Evolutionary conservation across 495 filamentous ascomycete species (phyloP), one percentile per base, ranked within the genome.

Genomic region (Penicillium cinerascens): DNA sequence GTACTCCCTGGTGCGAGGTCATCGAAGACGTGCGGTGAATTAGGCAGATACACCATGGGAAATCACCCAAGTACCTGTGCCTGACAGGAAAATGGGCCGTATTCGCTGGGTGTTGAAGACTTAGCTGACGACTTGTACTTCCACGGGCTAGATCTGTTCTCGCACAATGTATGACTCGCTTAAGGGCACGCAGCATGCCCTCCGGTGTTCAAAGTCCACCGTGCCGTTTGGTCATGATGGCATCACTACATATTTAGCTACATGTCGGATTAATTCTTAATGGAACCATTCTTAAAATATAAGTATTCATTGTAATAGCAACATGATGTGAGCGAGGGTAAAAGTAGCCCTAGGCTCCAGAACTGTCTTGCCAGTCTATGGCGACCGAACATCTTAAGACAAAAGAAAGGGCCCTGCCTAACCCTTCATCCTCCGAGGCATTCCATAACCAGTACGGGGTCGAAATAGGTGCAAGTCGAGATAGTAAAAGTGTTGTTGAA

Each of bases 321-420:
- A 38, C 41, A 43, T 27, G 9, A 26, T 45, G 33, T 8, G 51
- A 53, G 42, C 39, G 41, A 56, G 59, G 62, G 62, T 65, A 63
- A 42, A 42, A 65, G 60, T 63, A 65, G 60, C 60, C 63, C 63
- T 48, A 41, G 60, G 55, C 45, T 40, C 56, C 51, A 27, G n/a
- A 46, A 53, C 45, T 43, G 49, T 51, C 47, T 23, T 51, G 60
- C 54, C 63, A 61, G 39, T 52, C 54, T 51, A 54, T 56, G 60
- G 52, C 56, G 37, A 55, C 36, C 35, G 47, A 23, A 27, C 51
- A 47, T 47, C 38, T 42, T 48, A 47, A 54, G 26, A 55, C 21
- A 59, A 65, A 65, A 51, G 56, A 59, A 58, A 58, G 49, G 21
- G 22, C 11, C 46, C 50, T 44, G 49, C 51, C 51, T 29, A 38